phyloP scores from a whole-genome alignment of 2,329 filamentous ascomycete genomes.

The Aspergillus udagawae region DNA sequence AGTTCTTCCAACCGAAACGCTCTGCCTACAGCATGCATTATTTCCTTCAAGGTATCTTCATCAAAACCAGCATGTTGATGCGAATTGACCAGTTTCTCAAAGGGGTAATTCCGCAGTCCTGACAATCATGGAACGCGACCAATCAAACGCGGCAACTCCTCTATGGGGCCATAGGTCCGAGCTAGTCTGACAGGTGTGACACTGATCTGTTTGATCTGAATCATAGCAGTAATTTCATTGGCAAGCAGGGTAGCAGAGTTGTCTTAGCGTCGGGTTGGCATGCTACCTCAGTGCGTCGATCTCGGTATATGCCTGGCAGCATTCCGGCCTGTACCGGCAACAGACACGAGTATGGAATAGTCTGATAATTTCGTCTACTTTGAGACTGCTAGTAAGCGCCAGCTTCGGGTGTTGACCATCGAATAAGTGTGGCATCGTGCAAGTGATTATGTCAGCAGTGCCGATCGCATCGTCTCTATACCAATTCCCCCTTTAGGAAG shows the following conservation, averaged over 20 bases:
- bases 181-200: too few relatives aligned
- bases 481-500: background rate
- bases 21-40: background rate
- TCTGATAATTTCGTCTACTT: background rate
- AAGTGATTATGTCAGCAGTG: background rate
- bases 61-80: background rate
- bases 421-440: background rate
- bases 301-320: background rate
- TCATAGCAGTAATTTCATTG: too few relatives aligned
- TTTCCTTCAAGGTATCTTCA: background rate
- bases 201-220: background rate
- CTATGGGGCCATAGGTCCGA: background rate
- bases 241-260: background rate
- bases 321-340: background rate
- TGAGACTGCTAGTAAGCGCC: too few relatives aligned
- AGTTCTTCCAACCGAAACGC: background rate
- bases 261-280: background rate
- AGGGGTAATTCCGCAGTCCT: background rate
- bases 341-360: background rate
- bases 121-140: background rate
- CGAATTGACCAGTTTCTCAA: background rate
- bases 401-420: background rate
- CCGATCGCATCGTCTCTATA: background rate
- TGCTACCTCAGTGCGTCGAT: background rate
- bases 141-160: background rate